Evolutionary conservation across 805 yeast genomes (phyloP).

Genomic region (Priceomyces fermenticarens): DNA sequence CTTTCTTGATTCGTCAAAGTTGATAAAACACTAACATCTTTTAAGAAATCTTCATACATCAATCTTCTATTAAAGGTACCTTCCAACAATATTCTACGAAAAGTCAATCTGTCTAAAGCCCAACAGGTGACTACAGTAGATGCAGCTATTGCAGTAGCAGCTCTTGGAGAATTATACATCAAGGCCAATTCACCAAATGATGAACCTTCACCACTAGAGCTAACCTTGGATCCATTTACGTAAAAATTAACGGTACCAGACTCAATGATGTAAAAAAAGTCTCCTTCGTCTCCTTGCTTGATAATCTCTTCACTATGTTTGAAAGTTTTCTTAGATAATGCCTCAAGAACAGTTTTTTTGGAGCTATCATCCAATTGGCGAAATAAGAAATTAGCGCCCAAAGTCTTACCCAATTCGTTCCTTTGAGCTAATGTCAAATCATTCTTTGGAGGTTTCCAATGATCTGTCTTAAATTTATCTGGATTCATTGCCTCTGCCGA

Average conservation of each 20-base stretch:
- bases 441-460: conserved; percentile 72
- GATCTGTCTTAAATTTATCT: conserved; percentile 58
- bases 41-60: conserved; percentile 84
- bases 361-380: conserved; percentile 78
- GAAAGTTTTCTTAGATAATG: conserved; percentile 73
- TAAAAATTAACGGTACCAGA: conserved; percentile 78
- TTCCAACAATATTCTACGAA: conserved; percentile 86
- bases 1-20: conserved; percentile 76
- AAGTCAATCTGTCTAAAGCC: conserved; percentile 92
- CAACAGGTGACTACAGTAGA: conserved; percentile 67
- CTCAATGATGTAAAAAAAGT: conserved; percentile 84
- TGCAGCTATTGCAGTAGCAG: conserved; percentile 85
- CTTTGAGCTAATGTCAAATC: conserved; percentile 63
- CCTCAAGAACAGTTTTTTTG: conserved; percentile 71
- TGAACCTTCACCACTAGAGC: conserved; percentile 78
- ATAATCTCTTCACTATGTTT: conserved; percentile 64
- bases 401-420: conserved; percentile 62
- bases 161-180: conserved; percentile 97
- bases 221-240: conserved; percentile 69
- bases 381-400: conserved; percentile 81
- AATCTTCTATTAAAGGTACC: conserved; percentile 87
- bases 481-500: conserved; percentile 87
- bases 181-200: conserved; percentile 96
- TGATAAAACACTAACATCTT: conserved; percentile 78
- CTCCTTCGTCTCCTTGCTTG: conserved; percentile 92